Evolutionary conservation across 208 protist species (phyloP), one percentile per base, ranked within the genome.

Genomic region (Polymyxa betae): DNA sequence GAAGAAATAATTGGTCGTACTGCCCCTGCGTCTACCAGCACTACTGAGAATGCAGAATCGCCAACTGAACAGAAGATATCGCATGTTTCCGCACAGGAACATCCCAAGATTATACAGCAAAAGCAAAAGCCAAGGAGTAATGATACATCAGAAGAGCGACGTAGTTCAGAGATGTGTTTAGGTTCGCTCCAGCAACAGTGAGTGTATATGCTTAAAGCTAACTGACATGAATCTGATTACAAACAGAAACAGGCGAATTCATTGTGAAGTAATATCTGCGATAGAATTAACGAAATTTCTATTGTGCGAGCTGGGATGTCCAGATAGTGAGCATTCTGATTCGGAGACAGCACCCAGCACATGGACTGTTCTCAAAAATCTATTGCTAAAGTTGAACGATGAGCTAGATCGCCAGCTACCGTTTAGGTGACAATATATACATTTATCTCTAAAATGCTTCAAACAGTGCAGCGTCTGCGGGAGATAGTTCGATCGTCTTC

Each of bases 401-500:
- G 24, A 60, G 5, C 12, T 29, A 60, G 24, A 60, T 60, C 5
- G 5, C 49, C 5, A 29, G 49, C 5, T 60, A 60, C 24, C 5
- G 49, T 24, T 5, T 60, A 5, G 49, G 5, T 60, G 5, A 60
- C 24, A 60, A 5, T 29, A 29, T 60, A 5, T 60, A 5, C 5
- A 60, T 60, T 5, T 29, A 24, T 60, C 24, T 87, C 72, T 77
- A 91, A 41, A 91, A 91, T 24, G 66, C 46, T 29, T 78, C 46
- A 41, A 91, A 91, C 16, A 91, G 89, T 38, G 52, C 89, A 45
- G 66, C 60, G 89, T 91, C 89, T 64, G 60, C 60, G 12, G 89
- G 54, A 45, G 66, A 64, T 16, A 91, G 72, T 32, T 46, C 45
- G 43, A 44, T 0, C 29, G n/a, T 0, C 29, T 32, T 1, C 5